Evolutionary conservation across 306 rosid genomes (phyloP), one percentile per base, ranked within the genome.

Genomic region (Albizia julibrissin): DNA sequence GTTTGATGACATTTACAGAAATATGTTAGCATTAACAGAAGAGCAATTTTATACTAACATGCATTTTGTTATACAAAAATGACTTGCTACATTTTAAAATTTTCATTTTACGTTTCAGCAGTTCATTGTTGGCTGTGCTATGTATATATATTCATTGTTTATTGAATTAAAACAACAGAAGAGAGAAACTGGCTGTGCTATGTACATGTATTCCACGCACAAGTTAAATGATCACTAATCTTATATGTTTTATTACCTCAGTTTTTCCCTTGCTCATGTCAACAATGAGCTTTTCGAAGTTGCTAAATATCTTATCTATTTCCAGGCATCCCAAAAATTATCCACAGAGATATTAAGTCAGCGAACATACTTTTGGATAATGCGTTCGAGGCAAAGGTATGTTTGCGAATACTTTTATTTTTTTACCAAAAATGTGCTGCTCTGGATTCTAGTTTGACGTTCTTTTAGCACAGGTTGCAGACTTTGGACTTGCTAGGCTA

Each of bases 301-400:
- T 64, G 72, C 77, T 81, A 74, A 66, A 58, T 33, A 79, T 86
- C 39, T 76, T 72, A 58, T 78, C 31, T 82, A 79, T 83, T 75
- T 83, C 58, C 78, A 96, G 99, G 99, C 85, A 91, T 87, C 84
- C 99, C 99, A 66, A 96, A 77, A 83, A 93, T 96, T 78, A 96
- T 96, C 83, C 98, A 96, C 84, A 86, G 98, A 87, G 99, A 96
- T 82, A 96, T 96, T 61, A 96, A 93, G 83, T 93, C 99, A 0
- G 90, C 98, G 10, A 96, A 96, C 81, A 96, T 96, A 84, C 94
- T 96, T 31, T 75, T 96, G 86, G 98, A 93, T 85, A 81, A 92
- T 77, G 89, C 84, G 39, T 96, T 83, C 67, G 98, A 93, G 76
- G 98, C 98, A 47, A 86, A 90, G 92, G 96, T 87, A 84, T 21